phyloP scores from a whole-genome alignment of 257 asterid genomes.

The Fraxinus quadrangulata region DNA sequence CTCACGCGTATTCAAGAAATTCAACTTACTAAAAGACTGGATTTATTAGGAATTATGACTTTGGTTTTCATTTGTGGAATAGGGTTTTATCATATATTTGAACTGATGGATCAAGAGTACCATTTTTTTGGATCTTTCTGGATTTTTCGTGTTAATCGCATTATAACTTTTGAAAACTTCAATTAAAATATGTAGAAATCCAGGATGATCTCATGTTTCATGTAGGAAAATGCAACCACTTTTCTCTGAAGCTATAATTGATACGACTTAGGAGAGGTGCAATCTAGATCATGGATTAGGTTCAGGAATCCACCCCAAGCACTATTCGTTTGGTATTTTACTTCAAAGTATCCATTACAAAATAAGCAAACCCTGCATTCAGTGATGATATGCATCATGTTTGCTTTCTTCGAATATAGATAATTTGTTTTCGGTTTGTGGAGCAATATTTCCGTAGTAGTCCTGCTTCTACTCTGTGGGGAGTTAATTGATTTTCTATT shows the following conservation, averaged over 20 bases:
- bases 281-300: too few relatives aligned
- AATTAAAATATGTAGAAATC: slow-evolving; percentile 5
- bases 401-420: not conserved
- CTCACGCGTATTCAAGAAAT: not conserved
- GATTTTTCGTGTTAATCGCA: not conserved
- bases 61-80: slow-evolving; percentile 2
- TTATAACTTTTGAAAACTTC: not conserved
- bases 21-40: not conserved
- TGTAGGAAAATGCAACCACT: too few relatives aligned
- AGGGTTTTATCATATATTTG: not conserved
- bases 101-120: slow-evolving; percentile 8
- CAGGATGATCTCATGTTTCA: slow-evolving; percentile 17
- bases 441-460: not conserved
- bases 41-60: slow-evolving; percentile 6
- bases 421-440: slow-evolving; percentile 15
- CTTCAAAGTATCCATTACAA: not conserved
- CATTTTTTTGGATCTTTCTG: slow-evolving; percentile 15
- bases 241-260: too few relatives aligned
- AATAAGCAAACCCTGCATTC: not conserved
- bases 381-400: too few relatives aligned
- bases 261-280: too few relatives aligned
- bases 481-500: not conserved
- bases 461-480: not conserved
- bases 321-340: not conserved
- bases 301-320: not conserved